Percentiles rank a stretch among this genome's conserved stretches.
phyloP scores from a whole-genome alignment of 2,329 filamentous ascomycete genomes.

The Nigrospora osmanthi region DNA sequence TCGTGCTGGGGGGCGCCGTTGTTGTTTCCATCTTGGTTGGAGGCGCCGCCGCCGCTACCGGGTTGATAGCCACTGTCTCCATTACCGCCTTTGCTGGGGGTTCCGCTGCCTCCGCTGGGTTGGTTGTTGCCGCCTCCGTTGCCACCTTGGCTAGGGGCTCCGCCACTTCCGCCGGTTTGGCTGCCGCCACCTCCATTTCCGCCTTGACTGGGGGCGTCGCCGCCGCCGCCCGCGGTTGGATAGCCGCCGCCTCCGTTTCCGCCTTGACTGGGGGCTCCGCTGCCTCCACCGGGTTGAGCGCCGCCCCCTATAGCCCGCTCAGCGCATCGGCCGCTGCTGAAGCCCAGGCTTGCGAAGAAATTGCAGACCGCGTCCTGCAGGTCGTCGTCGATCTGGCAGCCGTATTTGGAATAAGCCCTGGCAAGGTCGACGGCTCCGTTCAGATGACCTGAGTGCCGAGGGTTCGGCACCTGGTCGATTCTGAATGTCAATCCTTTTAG shows the following conservation, averaged over 20 bases:
- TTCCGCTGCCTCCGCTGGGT: neutral
- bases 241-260: neutral
- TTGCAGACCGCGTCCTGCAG: slow-evolving; percentile 1
- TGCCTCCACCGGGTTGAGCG: slow-evolving; percentile 10
- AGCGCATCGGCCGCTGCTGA: neutral
- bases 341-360: slow-evolving; percentile 1
- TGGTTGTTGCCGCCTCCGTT: neutral
- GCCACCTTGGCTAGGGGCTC: neutral
- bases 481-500: slow-evolving; percentile 6
- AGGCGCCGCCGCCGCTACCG: neutral
- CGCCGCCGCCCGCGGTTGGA: slow-evolving; percentile 10
- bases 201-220: slow-evolving; percentile 21
- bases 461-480: slow-evolving; percentile 3
- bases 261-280: too few relatives aligned
- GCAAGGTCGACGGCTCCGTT: slow-evolving; percentile 4
- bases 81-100: neutral
- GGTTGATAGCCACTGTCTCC: neutral
- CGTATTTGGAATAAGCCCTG: slow-evolving; percentile 4
- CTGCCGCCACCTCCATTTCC: neutral
- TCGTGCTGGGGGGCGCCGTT: slow-evolving; percentile 24
- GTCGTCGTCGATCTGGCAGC: slow-evolving; percentile 1
- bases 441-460: neutral
- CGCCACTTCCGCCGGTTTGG: neutral
- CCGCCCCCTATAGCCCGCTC: neutral
- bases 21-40: neutral